Evolutionary conservation across 1,139 yeast genomes (phyloP).

Genomic region (Maudiozyma humilis): DNA sequence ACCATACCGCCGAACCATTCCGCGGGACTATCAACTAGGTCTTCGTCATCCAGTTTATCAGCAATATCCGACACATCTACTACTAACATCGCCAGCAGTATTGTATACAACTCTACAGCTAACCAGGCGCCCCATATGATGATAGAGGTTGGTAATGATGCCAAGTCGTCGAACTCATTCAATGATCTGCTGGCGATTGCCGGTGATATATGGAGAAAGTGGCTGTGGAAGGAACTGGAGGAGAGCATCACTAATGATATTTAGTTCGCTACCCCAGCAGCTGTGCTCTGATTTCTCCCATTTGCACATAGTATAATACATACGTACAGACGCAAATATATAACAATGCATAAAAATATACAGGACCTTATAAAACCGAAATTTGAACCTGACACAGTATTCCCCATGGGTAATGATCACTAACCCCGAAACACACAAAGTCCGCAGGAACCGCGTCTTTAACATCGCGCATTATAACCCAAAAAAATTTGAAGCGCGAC

Average conservation of each 20-base stretch:
- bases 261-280: no score
- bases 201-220: constrained; percentile 82
- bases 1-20: neutral
- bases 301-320: no score
- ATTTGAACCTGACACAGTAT: no score
- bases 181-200: constrained; percentile 59
- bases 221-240: constrained; percentile 67
- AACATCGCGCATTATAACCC: no score
- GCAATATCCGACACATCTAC: neutral
- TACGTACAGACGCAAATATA: no score
- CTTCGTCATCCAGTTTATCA: constrained; percentile 4
- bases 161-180: constrained; percentile 34
- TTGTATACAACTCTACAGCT: neutral
- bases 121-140: constrained; percentile 18
- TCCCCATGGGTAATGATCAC: no score
- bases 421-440: no score
- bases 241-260: constrained; percentile 29
- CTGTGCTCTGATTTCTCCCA: no score
- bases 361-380: no score
- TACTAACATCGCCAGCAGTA: neutral
- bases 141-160: constrained; percentile 31
- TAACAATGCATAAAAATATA: neutral
- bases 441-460: no score
- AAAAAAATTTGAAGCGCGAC: neutral
- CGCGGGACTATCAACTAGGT: constrained; percentile 4